Evolutionary conservation across 2,329 filamentous ascomycete genomes (phyloP), one percentile per base, ranked within the genome.

Genomic region (Emericellopsis atlantica): DNA sequence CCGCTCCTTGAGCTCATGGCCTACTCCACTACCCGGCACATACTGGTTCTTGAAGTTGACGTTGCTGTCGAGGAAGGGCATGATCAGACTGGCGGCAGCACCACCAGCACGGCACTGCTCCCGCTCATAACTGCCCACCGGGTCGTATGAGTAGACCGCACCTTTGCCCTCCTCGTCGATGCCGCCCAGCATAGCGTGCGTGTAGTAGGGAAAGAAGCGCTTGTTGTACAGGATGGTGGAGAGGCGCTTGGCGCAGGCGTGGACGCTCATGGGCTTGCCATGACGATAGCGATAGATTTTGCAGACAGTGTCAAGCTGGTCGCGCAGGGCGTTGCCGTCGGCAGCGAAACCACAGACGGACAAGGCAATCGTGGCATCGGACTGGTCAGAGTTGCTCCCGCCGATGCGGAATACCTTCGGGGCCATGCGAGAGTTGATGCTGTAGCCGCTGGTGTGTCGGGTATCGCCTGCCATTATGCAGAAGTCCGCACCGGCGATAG

Each of bases 41-140:
- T 95, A 94, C 70, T 95, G 90, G 62, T 98, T 98, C 76, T 95
- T 98, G 73, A 90, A 90, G 69, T 96, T 96, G 70, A 98, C 92
- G 67, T 98, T 93, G 63, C 98, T 98, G 64, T 98, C 92, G 56
- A 98, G 67, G 73, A 98, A 98, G 2, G 92, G 92, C 85, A 95
- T 98, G 65, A 98, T 98, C 62, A 98, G 68, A 55, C 85, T 92
- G 41, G 87, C 83, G 16, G 89, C 89, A 12, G 92, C 89, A 53
- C 92, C 92, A 34, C 86, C 92, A 31, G 92, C 89, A 49, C 90
- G 80, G 68, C 89, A 95, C 67, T 94, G 86, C 67, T 98, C 92
- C 49, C 92, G 74, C 72, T 98, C 92, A 66, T 96, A 98, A 60
- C 86, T 94, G 51, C 92, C 92, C 34, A 98, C 92, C 1, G 92